Evolutionary conservation across 2,329 filamentous ascomycete genomes (phyloP), one percentile per base, ranked within the genome.

Genomic region (Fusarium pininemorale): DNA sequence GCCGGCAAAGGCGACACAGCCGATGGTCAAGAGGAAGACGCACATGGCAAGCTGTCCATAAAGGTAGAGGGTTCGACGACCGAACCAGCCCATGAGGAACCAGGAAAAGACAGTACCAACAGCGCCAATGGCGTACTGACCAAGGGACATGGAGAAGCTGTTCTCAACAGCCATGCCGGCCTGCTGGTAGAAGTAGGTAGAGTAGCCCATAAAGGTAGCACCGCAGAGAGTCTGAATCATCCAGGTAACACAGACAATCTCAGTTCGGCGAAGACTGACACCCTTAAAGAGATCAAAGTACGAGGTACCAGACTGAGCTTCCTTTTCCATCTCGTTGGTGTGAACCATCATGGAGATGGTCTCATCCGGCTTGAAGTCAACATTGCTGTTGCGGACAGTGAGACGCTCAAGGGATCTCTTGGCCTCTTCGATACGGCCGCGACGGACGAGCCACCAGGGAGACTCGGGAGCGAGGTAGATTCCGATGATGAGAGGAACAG

Each of bases 1-100:
- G 3, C 82, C 79, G 35, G 85, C 84, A 15, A 86, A 83, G 0
- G 93, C 92, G 0, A 95, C 87, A 51, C 86, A 80, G 11, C 88
- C 82, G 26, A 89, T 83, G 26, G 80, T 74, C 4, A 86, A 77
- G 3, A 87, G 84, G 1, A 84, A 75, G 50, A 79, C 1, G 68
- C 78, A 78, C 82, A 88, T 88, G 13, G 88, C 78, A 11, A 89
- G 88, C 15, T 84, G 84, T 2, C 87, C 87, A 4, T 73, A 66
- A 20, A 87, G 81, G 45, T 87, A 85, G 2, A 88, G 76, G 1
- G 82, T 84, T 32, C 85, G 82, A 4, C 86, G 84, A 28, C 87
- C 86, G 56, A 85, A 84, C 45, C 81, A 77, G 16, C 73, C 69
- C 81, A 85, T 84, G 18, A 85, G 70, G 61, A 82, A 80, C 86